Evolutionary conservation across 495 filamentous ascomycete species (phyloP).

Genomic region (Mytilinidion resinicola): DNA sequence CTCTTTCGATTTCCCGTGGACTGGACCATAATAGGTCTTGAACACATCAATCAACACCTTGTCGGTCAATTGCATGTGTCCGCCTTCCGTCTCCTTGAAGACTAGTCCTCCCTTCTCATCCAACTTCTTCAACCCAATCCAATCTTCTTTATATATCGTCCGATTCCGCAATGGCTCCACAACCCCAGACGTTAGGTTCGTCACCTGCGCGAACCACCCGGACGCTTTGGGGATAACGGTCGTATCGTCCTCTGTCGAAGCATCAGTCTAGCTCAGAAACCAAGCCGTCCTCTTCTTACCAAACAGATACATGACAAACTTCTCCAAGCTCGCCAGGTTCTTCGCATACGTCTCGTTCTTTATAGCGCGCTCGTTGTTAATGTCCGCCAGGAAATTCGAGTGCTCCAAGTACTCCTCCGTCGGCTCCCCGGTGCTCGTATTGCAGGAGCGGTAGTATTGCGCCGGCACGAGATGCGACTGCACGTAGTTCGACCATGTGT

Average conservation of each 20-base stretch:
- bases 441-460: constrained; percentile 71
- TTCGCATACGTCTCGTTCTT: constrained; percentile 72
- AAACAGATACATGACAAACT: constrained; percentile 88
- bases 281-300: too few species aligned
- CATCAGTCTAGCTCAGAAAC: too few species aligned
- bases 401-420: constrained; percentile 64
- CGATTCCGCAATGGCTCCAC: constrained; percentile 64
- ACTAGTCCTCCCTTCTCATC: constrained; percentile 73
- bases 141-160: constrained; percentile 81
- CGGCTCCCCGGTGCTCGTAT: constrained; percentile 45
- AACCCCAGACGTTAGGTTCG: constrained; percentile 55
- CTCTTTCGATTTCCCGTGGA: not conserved
- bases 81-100: constrained; percentile 63
- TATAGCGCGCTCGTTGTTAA: constrained; percentile 80
- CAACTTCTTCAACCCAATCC: constrained; percentile 77
- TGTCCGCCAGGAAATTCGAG: constrained; percentile 94
- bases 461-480: constrained; percentile 81
- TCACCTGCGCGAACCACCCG: constrained; percentile 80
- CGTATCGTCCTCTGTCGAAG: constrained; percentile 56
- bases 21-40: constrained; percentile 61
- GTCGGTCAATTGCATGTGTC: constrained; percentile 78
- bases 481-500: constrained; percentile 69
- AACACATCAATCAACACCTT: constrained; percentile 61
- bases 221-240: constrained; percentile 88
- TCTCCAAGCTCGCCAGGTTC: constrained; percentile 62